Evolutionary conservation across 106 monocot species (phyloP), one percentile per base, ranked within the genome.

Genomic region (Amphibolis antarctica): DNA sequence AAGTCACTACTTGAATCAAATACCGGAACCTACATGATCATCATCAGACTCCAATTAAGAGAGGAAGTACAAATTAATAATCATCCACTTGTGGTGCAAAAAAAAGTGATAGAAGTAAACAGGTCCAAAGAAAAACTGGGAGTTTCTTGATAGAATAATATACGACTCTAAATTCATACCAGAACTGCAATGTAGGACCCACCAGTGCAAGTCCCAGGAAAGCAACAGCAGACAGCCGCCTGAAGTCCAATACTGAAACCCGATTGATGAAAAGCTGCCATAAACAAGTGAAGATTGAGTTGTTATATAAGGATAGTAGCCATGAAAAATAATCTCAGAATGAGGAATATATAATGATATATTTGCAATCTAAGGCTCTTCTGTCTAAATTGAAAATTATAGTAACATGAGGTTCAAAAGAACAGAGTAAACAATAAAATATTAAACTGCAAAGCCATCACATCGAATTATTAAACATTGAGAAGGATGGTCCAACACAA

Each of bases 141-240:
- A n/a, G n/a, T n/a, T n/a, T n/a, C n/a, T n/a, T n/a, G n/a, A n/a
- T 18, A 50, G 6, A 50, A 50, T 5, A 1, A 5, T 50, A 50
- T 50, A 50, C 15, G 18, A 50, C 6, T 6, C 15, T 0, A 50
- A 50, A 13, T 50, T 0, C 4, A 69, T 91, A 91, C 90, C 86
- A 91, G 56, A 71, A 77, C 55, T 91, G 90, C 51, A 91, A 64
- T 42, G 86, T 81, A 0, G 90, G 90, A 25, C 86, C 90, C 19
- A 91, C 90, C 63, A 91, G 65, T 11, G 56, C 78, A 28, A 91
- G 76, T 30, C 83, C 90, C 70, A 86, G 71, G 63, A 86, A 76
- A 64, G 86, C 76, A 62, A 83, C 80, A 13, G 86, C 90, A 74
- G 83, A 78, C 19, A 83, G 76, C 44, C 90, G 66, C 77, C 53